Conservation (phyloP, 345 rosid genomes). For the Salix arbutifolia region DNA sequence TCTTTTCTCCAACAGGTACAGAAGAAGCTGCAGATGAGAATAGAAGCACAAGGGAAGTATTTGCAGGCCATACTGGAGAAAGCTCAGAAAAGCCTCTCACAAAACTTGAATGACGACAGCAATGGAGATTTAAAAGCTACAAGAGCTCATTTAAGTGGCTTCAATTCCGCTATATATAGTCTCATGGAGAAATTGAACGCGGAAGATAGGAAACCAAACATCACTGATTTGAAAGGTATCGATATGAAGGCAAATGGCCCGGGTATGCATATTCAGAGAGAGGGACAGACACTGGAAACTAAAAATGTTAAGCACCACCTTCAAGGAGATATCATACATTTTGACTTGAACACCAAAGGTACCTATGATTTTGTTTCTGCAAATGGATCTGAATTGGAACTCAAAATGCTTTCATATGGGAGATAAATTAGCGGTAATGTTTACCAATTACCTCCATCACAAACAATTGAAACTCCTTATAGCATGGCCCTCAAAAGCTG, state of each 20-base stretch:
- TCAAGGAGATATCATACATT: constrained; percentile 34
- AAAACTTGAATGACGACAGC: constrained; percentile 11
- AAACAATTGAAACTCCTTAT: background rate
- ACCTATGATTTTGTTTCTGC: constrained; percentile 40
- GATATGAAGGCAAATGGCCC: constrained; percentile 11
- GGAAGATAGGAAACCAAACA: constrained; percentile 23
- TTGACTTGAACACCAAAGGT: constrained; percentile 54
- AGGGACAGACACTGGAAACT: constrained; percentile 16
- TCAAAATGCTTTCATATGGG: constrained; percentile 29
- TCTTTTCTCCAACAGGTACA: constrained; percentile 49
- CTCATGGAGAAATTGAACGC: constrained; percentile 31
- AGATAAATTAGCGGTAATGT: background rate
- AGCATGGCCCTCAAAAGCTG: background rate
- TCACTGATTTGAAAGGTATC: constrained; percentile 10
- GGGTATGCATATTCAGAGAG: constrained; percentile 22
- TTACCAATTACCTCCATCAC: background rate
- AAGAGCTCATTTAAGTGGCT: constrained; percentile 36
- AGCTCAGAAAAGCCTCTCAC: constrained; percentile 58
- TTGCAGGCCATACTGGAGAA: constrained; percentile 64
- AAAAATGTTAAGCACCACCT: constrained; percentile 29
- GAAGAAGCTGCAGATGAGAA: constrained; percentile 69
- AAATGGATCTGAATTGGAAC: constrained; percentile 42
- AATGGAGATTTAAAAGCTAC: constrained; percentile 25
- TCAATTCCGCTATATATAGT: constrained; percentile 44
- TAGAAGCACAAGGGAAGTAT: constrained; percentile 85